Evolutionary conservation across 2,329 filamentous ascomycete species (phyloP), one percentile per base, ranked within the genome.

Genomic region (Neopestalotiopsis rosae): DNA sequence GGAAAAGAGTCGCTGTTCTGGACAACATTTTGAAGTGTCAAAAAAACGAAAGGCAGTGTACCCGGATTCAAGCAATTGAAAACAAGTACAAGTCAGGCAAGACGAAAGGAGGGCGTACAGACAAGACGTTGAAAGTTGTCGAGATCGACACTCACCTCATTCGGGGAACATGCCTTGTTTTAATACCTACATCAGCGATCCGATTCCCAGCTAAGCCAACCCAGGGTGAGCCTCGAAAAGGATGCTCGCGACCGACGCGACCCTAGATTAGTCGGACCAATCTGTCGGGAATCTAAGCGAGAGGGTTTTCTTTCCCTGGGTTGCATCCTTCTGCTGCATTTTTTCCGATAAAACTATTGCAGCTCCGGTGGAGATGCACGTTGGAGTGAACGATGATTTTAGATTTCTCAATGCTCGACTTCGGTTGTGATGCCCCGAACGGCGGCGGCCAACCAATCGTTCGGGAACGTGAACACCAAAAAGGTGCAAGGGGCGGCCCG

Each of bases 391-490:
- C n/a, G 30, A 42, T 20, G 30, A 42, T 20, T 57, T 56, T 66
- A 58, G 45, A 58, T 66, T 66, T n/a, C 28, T 42, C 14, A 34
- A 28, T 58, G 42, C 63, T 66, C 10, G 63, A 20, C 20, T 20
- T 63, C 61, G 32, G 61, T 38, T 38, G 30, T 38, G 30, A 5
- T 56, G 20, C 28, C 59, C 63, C 24, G 63, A 57, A 38, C 63
- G 20, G 17, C n/a, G 42, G 17, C 24, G n/a, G 52, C 34, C 32
- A 45, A 34, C 63, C 63, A 66, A 66, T 66, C 63, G 49, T 56
- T 49, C 63, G 32, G 49, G 63, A 66, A 66, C 63, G 63, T 66
- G 63, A 56, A 62, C 59, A 62, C 30, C 59, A 61, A 61, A 62
- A 2, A 62, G 30, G 20, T n/a, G 14, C 59, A 62, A 30, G 59